A percentile compares a stretch with the other conserved stretches of the same genome.
These are phyloP conservation scores for Magnaporthales sp. DNA, from an alignment of 2,329 filamentous ascomycete species.

Conservation along the genomic window DNA sequence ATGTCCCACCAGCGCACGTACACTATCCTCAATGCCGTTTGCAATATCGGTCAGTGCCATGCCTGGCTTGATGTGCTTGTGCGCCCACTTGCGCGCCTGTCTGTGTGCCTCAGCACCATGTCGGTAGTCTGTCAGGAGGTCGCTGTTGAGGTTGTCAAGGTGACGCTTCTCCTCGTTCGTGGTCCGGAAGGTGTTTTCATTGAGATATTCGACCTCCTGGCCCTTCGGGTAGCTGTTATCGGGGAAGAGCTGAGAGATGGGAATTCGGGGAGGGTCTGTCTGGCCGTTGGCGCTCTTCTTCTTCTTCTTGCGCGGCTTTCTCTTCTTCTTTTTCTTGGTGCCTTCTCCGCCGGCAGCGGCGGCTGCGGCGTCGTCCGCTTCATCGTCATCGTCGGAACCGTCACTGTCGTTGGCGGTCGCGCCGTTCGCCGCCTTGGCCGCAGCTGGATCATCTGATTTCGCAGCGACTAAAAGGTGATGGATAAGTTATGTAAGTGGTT, in stretches of 20 bases:
- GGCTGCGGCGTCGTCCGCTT: slow-evolving; percentile 28
- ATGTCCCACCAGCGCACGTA: slow-evolving; percentile 67
- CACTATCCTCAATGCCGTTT: slow-evolving; percentile 72
- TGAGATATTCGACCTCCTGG: slow-evolving; percentile 67
- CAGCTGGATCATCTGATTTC: slow-evolving; percentile 22
- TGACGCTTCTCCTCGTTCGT: slow-evolving; percentile 80
- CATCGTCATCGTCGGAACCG: slow-evolving; percentile 42
- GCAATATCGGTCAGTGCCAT: slow-evolving; percentile 71
- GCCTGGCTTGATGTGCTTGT: slow-evolving; percentile 71
- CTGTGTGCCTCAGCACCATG: slow-evolving; percentile 72
- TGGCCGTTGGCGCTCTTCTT: slow-evolving; percentile 58
- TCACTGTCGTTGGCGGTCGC: slow-evolving; percentile 34
- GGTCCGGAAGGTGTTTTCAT: slow-evolving; percentile 71
- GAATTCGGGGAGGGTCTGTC: slow-evolving; percentile 67
- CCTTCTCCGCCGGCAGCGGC: slow-evolving; percentile 29
- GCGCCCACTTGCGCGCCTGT: slow-evolving; percentile 73
- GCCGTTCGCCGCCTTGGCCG: slow-evolving; percentile 26
- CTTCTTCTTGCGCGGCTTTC: slow-evolving; percentile 67
- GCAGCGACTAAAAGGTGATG: not conserved
- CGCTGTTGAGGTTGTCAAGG: slow-evolving; percentile 69
- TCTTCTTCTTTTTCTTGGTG: slow-evolving; percentile 61
- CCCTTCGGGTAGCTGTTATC: slow-evolving; percentile 66
- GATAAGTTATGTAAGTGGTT: not conserved
- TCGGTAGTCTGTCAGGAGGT: slow-evolving; percentile 71
- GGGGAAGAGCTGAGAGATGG: slow-evolving; percentile 65